These are phyloP conservation scores for Salvia splendens DNA, from an alignment of 257 asterid genomes.

Conservation along the genomic window DNA sequence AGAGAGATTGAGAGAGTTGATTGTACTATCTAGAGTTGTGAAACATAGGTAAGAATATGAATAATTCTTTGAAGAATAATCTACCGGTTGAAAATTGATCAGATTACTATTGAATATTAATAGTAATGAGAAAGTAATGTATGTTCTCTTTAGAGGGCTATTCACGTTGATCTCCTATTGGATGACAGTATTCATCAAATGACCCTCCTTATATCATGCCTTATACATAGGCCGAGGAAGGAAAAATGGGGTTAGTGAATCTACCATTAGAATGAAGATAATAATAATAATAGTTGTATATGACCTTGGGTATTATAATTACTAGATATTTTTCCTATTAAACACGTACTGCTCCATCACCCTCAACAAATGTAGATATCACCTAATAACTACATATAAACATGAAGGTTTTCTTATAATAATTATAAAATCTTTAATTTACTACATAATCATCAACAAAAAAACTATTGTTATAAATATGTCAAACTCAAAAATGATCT, in stretches of 20 bases:
- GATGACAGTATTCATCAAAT: not conserved
- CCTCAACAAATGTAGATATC: constrained; percentile 8
- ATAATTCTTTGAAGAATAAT: constrained; percentile 21
- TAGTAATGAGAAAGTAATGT: not conserved
- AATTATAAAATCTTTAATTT: not conserved
- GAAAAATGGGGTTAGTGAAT: not conserved
- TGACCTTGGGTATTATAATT: not conserved
- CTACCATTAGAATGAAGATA: not conserved
- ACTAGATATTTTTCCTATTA: constrained; percentile 8
- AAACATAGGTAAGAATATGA: constrained; percentile 23
- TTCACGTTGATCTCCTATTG: constrained; percentile 26
- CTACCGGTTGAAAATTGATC: constrained; percentile 5
- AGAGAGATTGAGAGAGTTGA: constrained; percentile 6
- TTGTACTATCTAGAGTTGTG: not conserved
- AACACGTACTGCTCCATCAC: not conserved
- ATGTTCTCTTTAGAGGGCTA: constrained; percentile 5
- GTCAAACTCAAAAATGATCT: not conserved
- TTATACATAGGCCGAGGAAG: not conserved
- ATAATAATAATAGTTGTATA: not conserved
- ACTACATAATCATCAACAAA: not conserved
- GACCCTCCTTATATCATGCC: constrained; percentile 29
- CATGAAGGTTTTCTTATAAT: not conserved
- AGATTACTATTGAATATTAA: too few relatives aligned
- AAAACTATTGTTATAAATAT: not conserved
- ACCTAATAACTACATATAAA: not conserved